Conservation (phyloP, 2,329 filamentous ascomycete genomes). For the Fusarium sp. region DNA sequence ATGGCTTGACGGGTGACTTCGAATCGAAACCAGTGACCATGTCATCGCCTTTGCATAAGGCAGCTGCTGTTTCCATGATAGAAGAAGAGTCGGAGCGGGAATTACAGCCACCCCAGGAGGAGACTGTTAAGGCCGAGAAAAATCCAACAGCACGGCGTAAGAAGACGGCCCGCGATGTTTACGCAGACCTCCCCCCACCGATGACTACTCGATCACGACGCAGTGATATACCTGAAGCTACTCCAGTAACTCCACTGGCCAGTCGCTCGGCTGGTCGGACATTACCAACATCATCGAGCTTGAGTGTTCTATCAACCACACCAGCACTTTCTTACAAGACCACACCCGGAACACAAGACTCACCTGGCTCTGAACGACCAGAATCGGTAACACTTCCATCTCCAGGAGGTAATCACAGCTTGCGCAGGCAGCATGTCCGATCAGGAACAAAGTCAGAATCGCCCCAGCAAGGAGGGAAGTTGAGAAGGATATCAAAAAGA, state of each 20-base stretch:
- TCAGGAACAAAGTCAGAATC: slow-evolving; percentile 43
- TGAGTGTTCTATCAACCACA: slow-evolving; percentile 56
- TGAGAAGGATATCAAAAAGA: slow-evolving; percentile 38
- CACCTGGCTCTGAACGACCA: slow-evolving; percentile 39
- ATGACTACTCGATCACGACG: slow-evolving; percentile 44
- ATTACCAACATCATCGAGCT: slow-evolving; percentile 50
- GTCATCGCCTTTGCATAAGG: slow-evolving; percentile 26
- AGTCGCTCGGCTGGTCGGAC: slow-evolving; percentile 18
- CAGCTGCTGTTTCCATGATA: slow-evolving; percentile 16
- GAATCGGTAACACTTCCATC: slow-evolving; percentile 43
- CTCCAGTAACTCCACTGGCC: slow-evolving; percentile 41
- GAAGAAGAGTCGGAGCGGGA: slow-evolving; percentile 16
- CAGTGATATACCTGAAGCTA: slow-evolving; percentile 31
- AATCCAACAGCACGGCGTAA: slow-evolving; percentile 11
- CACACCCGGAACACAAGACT: slow-evolving; percentile 52
- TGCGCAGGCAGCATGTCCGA: slow-evolving; percentile 32
- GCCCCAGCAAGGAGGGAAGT: slow-evolving; percentile 42
- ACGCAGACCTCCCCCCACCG: slow-evolving; percentile 36
- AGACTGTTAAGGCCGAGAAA: not conserved
- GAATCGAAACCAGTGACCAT: slow-evolving; percentile 19
- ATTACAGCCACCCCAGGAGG: not conserved
- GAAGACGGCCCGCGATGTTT: slow-evolving; percentile 24
- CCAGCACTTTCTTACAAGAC: slow-evolving; percentile 53
- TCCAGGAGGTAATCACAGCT: slow-evolving; percentile 33
- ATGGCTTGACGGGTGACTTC: slow-evolving; percentile 26